Evolutionary conservation across 2,329 filamentous ascomycete species (phyloP).

Genomic region (Penicillium glabrum): DNA sequence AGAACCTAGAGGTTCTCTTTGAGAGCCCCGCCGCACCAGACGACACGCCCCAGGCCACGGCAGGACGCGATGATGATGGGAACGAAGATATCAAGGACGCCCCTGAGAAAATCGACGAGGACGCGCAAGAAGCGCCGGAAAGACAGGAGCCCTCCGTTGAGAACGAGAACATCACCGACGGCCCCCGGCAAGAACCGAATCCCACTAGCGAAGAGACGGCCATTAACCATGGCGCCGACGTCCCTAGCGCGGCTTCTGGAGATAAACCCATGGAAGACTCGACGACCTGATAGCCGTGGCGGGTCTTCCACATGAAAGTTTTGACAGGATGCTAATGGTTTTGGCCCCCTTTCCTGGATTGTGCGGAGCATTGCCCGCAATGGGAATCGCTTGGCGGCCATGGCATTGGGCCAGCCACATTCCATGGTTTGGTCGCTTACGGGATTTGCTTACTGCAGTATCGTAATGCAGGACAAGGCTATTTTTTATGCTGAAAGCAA

Average conservation of each 20-base stretch:
- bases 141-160: conserved; percentile 1
- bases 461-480: conserved; percentile 4
- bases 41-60: conserved; percentile 8
- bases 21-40: conserved; percentile 25
- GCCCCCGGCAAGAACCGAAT: conserved; percentile 4
- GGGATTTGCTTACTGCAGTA: conserved; percentile 9
- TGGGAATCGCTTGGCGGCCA: conserved; percentile 12
- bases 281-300: conserved; percentile 13
- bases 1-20: conserved; percentile 60
- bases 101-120: not conserved
- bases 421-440: conserved; percentile 10
- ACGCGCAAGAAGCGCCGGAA: not conserved
- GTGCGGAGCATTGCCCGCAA: conserved; percentile 19
- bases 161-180: conserved; percentile 7
- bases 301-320: conserved; percentile 5
- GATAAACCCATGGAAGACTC: conserved; percentile 11
- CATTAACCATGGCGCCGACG: conserved; percentile 5
- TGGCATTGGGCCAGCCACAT: conserved; percentile 10
- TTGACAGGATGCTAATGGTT: conserved; percentile 7
- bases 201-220: conserved; percentile 1
- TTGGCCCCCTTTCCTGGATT: conserved; percentile 12
- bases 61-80: conserved; percentile 1
- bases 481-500: not conserved
- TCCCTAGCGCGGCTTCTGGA: conserved; percentile 11
- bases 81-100: not conserved